phyloP scores from a whole-genome alignment of 169 alveolate species.

The Eimeria falciformis region DNA sequence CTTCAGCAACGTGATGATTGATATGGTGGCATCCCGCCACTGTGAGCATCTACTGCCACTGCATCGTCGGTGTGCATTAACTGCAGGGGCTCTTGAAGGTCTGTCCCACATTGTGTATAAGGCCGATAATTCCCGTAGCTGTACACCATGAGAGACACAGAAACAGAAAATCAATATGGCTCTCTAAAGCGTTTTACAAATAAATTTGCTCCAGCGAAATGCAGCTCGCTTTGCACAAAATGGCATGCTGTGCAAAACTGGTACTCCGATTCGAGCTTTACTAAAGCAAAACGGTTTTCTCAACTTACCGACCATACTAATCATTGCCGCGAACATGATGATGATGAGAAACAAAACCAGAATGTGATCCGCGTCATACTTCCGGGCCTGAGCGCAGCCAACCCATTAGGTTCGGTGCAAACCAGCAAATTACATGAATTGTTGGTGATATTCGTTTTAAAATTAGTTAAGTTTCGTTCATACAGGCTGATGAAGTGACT shows the following conservation, averaged over 20 bases:
- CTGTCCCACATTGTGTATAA: slow-evolving; percentile 30
- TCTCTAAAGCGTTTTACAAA: neutral
- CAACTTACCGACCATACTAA: slow-evolving; percentile 44
- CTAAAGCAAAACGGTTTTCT: neutral
- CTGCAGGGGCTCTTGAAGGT: slow-evolving; percentile 44
- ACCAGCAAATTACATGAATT: neutral
- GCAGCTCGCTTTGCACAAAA: neutral
- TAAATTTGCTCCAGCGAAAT: neutral
- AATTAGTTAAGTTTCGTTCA: no score
- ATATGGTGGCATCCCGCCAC: no score
- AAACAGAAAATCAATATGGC: neutral
- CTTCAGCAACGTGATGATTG: no score
- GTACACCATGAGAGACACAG: neutral
- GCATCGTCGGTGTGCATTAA: neutral
- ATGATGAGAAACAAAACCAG: slow-evolving; percentile 12
- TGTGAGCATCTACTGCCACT: neutral
- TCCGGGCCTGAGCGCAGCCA: slow-evolving; percentile 14
- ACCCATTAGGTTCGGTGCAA: neutral
- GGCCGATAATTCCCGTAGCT: slow-evolving; percentile 14
- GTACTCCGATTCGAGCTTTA: neutral
- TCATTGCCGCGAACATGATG: slow-evolving; percentile 23
- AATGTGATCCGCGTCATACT: neutral
- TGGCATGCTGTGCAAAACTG: neutral
- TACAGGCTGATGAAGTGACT: neutral
- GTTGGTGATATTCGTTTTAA: neutral